Percentiles rank a stretch among this genome's conserved stretches.
These are phyloP conservation scores for Athelia psychrophila DNA, from an alignment of 1,284 basidiomycete species.

Conservation along the genomic window DNA sequence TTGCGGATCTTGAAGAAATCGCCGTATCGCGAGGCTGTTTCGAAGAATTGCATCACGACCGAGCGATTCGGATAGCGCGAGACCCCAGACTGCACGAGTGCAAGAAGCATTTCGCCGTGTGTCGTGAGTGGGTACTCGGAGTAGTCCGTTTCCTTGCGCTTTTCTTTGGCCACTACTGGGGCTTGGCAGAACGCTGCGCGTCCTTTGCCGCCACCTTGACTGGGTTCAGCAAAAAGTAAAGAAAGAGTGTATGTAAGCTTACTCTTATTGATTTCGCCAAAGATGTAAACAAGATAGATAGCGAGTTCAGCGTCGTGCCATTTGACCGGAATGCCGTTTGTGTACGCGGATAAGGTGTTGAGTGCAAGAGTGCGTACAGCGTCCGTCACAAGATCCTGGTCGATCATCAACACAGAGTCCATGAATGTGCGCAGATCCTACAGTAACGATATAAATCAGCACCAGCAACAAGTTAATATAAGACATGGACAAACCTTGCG, in stretches of 20 bases:
- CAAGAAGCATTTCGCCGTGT: conserved; percentile 88
- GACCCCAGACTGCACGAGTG: conserved; percentile 83
- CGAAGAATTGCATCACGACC: conserved; percentile 94
- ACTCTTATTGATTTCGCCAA: conserved; percentile 91
- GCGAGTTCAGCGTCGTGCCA: conserved; percentile 97
- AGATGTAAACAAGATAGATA: conserved; percentile 89
- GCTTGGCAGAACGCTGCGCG: conserved; percentile 73
- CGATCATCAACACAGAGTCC: conserved; percentile 80
- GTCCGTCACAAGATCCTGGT: conserved; percentile 76
- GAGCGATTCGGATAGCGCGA: conserved; percentile 83
- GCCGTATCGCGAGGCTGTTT: conserved; percentile 87
- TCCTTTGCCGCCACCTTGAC: conserved; percentile 68
- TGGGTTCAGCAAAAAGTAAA: conserved; percentile 2
- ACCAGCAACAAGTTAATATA: neutral
- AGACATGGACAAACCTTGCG: conserved; percentile 59
- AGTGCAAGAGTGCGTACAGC: conserved; percentile 72
- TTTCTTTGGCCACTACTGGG: conserved; percentile 63
- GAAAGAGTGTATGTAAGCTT: conserved; percentile 14
- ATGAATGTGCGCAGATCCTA: conserved; percentile 82
- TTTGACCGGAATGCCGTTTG: conserved; percentile 57
- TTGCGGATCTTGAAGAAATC: conserved; percentile 96
- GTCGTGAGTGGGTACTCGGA: conserved; percentile 84
- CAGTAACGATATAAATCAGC: conserved; percentile 5
- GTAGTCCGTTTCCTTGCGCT: conserved; percentile 71
- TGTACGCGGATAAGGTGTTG: conserved; percentile 69